Evolutionary conservation across 306 rosid species (phyloP).

Genomic region (Casuarina cunninghamiana): DNA sequence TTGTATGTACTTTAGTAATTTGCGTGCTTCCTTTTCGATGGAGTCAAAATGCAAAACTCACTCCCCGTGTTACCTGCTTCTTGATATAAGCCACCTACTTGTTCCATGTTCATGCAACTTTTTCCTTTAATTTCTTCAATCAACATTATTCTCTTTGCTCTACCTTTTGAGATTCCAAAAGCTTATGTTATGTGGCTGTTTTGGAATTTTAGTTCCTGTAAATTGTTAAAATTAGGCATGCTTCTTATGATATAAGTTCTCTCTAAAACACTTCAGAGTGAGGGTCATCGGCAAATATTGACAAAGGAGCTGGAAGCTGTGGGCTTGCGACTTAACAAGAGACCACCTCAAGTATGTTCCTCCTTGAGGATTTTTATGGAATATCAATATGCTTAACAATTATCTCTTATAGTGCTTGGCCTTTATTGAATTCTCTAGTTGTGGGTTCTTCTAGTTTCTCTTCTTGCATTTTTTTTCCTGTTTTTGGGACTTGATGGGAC

Average conservation of each 20-base stretch:
- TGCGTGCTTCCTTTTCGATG: neutral
- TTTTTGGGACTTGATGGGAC: conserved; percentile 6
- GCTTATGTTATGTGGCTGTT: conserved; percentile 4
- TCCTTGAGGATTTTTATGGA: conserved; percentile 17
- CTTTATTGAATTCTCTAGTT: neutral
- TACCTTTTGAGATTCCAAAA: neutral
- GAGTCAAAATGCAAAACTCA: neutral
- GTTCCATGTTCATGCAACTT: neutral
- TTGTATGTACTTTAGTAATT: neutral
- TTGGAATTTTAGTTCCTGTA: neutral
- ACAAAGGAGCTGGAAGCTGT: conserved; percentile 98
- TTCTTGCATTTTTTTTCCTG: conserved; percentile 7
- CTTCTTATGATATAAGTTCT: conserved; percentile 11
- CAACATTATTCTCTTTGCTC: neutral
- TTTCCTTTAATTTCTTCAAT: neutral
- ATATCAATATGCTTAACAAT: neutral
- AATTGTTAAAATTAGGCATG: conserved; percentile 10
- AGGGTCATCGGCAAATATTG: conserved; percentile 98
- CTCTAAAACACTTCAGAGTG: conserved; percentile 61
- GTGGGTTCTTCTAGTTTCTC: neutral
- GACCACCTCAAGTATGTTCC: conserved; percentile 87
- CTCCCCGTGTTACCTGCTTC: neutral
- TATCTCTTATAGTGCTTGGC: neutral
- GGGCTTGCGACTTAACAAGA: conserved; percentile 91
- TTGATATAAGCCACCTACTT: neutral